Percentiles rank a stretch among this genome's conserved stretches.
Conservation (phyloP, 768 basidiomycete genomes). For the Stropharia rugosoannulata region DNA sequence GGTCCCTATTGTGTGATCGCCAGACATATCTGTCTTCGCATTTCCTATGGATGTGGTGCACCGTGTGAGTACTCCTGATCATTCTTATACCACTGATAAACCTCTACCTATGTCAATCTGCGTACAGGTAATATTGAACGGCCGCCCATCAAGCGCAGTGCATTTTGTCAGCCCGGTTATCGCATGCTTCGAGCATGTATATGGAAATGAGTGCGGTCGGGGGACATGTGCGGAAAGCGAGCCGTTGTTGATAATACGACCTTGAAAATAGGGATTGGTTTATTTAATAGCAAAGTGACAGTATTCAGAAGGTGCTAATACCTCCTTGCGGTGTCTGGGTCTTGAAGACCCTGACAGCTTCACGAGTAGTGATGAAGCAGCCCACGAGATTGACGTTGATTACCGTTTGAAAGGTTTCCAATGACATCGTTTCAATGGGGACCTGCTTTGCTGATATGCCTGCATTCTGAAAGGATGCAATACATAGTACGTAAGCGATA, state of each 20-base stretch:
- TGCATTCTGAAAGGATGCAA: conserved; percentile 57
- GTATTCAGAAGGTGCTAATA: conserved; percentile 20
- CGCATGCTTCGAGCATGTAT: conserved; percentile 81
- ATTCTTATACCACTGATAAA: too few relatives aligned
- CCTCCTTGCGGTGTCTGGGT: conserved; percentile 71
- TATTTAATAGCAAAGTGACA: background rate
- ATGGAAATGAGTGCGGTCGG: conserved; percentile 60
- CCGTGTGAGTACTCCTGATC: background rate
- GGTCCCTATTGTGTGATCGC: conserved; percentile 44
- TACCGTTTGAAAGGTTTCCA: conserved; percentile 63
- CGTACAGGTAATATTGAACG: conserved; percentile 70
- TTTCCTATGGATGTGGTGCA: conserved; percentile 47
- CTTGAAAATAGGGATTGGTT: conserved; percentile 25
- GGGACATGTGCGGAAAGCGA: conserved; percentile 73
- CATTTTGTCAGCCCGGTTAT: conserved; percentile 75
- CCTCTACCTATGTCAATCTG: conserved; percentile 77
- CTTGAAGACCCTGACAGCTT: conserved; percentile 76
- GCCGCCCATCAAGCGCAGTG: conserved; percentile 74
- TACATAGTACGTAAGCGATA: background rate
- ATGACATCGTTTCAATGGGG: conserved; percentile 58
- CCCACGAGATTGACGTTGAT: conserved; percentile 73
- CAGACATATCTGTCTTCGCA: conserved; percentile 63
- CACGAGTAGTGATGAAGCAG: conserved; percentile 73
- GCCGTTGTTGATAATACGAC: conserved; percentile 85
- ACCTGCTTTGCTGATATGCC: conserved; percentile 51